phyloP scores from a whole-genome alignment of 164 flowering plant genomes.

The Amborella trichopoda region DNA sequence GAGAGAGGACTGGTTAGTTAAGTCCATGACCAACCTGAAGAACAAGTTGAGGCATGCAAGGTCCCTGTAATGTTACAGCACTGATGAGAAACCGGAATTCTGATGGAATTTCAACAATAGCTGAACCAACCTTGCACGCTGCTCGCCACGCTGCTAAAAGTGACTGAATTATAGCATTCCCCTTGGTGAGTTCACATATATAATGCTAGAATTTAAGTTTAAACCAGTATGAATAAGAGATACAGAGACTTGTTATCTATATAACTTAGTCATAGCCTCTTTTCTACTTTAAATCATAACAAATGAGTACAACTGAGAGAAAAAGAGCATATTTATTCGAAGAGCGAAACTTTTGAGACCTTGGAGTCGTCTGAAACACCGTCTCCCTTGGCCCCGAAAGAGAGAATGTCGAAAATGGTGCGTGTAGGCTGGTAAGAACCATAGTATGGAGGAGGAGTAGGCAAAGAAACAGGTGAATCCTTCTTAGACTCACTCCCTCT shows the following conservation, averaged over 20 bases:
- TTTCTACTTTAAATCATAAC: too few relatives aligned
- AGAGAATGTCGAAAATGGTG: constrained; percentile 32
- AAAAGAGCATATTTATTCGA: too few relatives aligned
- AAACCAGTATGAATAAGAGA: too few relatives aligned
- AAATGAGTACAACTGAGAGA: too few relatives aligned
- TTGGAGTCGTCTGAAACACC: constrained; percentile 74
- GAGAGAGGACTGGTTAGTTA: neutral
- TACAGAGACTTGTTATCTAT: too few relatives aligned
- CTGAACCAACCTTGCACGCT: constrained; percentile 52
- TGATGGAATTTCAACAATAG: constrained; percentile 44
- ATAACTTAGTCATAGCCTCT: too few relatives aligned
- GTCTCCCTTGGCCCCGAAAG: constrained; percentile 77
- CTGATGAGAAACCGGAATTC: constrained; percentile 46
- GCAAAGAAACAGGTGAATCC: too few relatives aligned
- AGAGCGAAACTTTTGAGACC: too few relatives aligned
- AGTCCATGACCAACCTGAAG: constrained; percentile 38
- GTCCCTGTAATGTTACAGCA: constrained; percentile 66
- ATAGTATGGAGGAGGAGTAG: constrained; percentile 9
- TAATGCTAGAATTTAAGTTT: too few relatives aligned
- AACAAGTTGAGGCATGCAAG: constrained; percentile 57
- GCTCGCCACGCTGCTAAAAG: constrained; percentile 63
- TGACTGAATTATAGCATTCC: too few relatives aligned
- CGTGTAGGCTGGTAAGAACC: constrained; percentile 13
- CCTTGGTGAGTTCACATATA: too few relatives aligned
- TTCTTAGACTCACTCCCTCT: too few relatives aligned